Base-by-base conservation (phyloP, 1,139 yeast genomes). In the Kodamaea suecica region DNA sequence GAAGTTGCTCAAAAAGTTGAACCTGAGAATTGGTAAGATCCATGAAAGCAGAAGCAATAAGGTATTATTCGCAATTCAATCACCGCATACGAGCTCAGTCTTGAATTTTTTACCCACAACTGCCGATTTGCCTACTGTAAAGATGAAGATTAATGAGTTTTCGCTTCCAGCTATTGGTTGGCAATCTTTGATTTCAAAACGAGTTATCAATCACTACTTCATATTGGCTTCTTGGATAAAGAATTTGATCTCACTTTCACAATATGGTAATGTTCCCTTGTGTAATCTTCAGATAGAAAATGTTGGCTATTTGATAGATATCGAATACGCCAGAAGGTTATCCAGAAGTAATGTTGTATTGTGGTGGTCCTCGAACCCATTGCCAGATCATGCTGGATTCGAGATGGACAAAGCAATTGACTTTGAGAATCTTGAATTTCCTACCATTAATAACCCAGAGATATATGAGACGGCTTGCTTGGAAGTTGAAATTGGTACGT, bases 341-440 rank as follows among this genome's bases (percentile, higher is more conserved):
- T 67, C 70, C 21, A 70, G 75, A 26, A 76, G 77, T 34, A 78
- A 80, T 44, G 75, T 86, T 34, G 83, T 90, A 3, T 61, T 92
- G 31, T 94, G 98, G 98, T 90, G 98, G 97, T 85, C 95, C 1
- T 75, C 80, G 3, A 72, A 71, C 24, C 86, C 95, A 1, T 61
- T 74, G 30, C 95, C 97, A 0, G 97, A 87, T 53, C 83, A 78
- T 53, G 97, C 96, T 26, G 97, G 97, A 0, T 58, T 70, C 35
- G 94, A 88, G 54, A 76, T 73, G 48, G 95, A 86, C 49, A 53
- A 55, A 45, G 41, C 58, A 27, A 54, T 63, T 41, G 69, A 69
- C 32, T 74, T 77, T 51, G 94, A 83, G 38, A 74, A 73, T 25
- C 63, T 81, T 32, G 81, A 78, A 23, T 79, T 86, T 47, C 94